Evolutionary conservation across 257 asterid species (phyloP).

Genomic region (Solanum arcanum): DNA sequence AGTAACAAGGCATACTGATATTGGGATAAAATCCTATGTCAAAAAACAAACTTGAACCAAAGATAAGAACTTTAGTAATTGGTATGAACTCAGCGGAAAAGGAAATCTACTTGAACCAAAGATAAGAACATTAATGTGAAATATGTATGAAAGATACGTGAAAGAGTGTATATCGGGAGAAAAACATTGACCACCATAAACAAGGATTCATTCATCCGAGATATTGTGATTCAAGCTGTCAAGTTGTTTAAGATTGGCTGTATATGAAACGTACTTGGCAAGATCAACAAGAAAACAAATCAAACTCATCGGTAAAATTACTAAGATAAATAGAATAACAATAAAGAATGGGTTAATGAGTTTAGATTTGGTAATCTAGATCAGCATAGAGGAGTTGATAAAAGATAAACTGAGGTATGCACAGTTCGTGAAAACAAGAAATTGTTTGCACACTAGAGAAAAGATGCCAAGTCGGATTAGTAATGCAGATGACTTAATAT

Average conservation of each 20-base stretch:
- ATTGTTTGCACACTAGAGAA: conserved; percentile 1
- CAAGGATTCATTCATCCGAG: conserved; percentile 2
- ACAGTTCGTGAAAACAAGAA: neutral
- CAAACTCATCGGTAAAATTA: neutral
- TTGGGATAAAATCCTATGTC: neutral
- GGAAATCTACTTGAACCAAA: neutral
- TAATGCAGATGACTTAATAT: neutral
- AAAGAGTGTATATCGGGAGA: neutral
- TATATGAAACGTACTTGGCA: neutral
- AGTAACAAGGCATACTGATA: neutral
- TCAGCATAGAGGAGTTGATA: neutral
- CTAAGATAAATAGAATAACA: neutral
- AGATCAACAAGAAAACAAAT: neutral
- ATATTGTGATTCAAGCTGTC: too few relatives aligned
- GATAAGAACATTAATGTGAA: neutral
- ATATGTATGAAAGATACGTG: neutral
- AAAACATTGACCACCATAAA: neutral
- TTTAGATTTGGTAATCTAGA: neutral
- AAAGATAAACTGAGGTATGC: neutral
- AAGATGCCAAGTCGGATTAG: neutral
- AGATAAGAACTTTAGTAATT: neutral
- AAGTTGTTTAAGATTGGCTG: too few relatives aligned
- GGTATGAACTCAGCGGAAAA: neutral
- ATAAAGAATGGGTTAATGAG: neutral
- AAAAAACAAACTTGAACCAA: neutral